These are phyloP conservation scores for Penicillium aurantiogriseum DNA, from an alignment of 2,329 filamentous ascomycete species.

Conservation along the genomic window DNA sequence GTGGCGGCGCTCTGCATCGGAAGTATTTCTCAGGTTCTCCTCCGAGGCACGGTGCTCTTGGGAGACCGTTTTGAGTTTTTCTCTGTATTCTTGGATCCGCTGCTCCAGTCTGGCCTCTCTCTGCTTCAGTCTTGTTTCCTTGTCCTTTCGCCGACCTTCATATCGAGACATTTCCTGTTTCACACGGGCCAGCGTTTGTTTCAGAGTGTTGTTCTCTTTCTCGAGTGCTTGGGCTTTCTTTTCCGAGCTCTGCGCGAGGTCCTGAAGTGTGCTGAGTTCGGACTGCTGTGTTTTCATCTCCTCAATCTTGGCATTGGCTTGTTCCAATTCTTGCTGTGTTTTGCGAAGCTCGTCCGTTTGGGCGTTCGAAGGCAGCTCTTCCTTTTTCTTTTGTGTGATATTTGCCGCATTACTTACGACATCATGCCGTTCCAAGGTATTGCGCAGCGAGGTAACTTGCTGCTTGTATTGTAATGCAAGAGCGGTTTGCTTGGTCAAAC, in stretches of 20 bases:
- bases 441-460: constrained; percentile 39
- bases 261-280: constrained; percentile 37
- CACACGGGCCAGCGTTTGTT: constrained; percentile 40
- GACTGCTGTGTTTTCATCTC: constrained; percentile 33
- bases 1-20: constrained; percentile 39
- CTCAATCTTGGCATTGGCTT: constrained; percentile 37
- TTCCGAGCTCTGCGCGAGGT: constrained; percentile 40
- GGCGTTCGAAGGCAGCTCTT: constrained; percentile 16
- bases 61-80: constrained; percentile 35
- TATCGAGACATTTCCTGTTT: constrained; percentile 46
- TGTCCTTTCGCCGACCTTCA: constrained; percentile 43
- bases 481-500: constrained; percentile 46
- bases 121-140: constrained; percentile 43
- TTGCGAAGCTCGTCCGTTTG: constrained; percentile 31
- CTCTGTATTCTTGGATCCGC: constrained; percentile 42
- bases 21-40: constrained; percentile 33
- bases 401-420: constrained; percentile 32
- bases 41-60: constrained; percentile 40
- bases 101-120: constrained; percentile 41
- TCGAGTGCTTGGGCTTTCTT: constrained; percentile 42
- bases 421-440: constrained; percentile 39
- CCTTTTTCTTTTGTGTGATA: constrained; percentile 21
- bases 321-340: constrained; percentile 35
- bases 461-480: constrained; percentile 47
- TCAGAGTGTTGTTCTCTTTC: constrained; percentile 43